Percentiles rank a stretch among this genome's conserved stretches.
These are phyloP conservation scores for Scedosporium boydii DNA, from an alignment of 2,329 filamentous ascomycete genomes.

Conservation along the genomic window DNA sequence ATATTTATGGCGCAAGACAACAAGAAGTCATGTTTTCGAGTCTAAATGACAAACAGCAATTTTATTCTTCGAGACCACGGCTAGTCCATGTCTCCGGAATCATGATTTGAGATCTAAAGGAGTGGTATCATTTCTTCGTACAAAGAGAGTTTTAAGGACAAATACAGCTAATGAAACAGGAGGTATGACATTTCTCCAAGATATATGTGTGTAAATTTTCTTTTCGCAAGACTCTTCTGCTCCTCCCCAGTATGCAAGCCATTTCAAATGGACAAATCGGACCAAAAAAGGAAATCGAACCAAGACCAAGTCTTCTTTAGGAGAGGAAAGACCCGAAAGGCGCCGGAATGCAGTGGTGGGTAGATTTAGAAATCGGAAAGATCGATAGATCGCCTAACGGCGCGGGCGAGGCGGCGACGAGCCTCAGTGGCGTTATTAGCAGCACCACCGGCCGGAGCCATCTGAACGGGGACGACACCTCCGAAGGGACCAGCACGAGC, in stretches of 20 bases:
- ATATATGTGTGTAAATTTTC: not conserved
- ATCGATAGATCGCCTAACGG: not conserved
- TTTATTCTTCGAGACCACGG: not conserved
- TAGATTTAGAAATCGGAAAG: not conserved
- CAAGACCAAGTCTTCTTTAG: not conserved
- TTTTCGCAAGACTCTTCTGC: not conserved
- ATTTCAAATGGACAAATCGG: not conserved
- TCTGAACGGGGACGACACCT: conserved; percentile 48
- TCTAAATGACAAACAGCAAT: not conserved
- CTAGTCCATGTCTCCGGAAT: not conserved
- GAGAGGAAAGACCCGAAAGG: not conserved
- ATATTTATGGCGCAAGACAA: not conserved
- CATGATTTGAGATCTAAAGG: not conserved
- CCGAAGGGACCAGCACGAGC: conserved; percentile 54
- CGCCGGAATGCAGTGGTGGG: not conserved
- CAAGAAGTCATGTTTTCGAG: not conserved
- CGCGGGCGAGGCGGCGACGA: not conserved
- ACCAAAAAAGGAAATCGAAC: not conserved
- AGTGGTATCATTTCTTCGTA: conserved; percentile 4
- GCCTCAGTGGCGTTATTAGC: conserved; percentile 7
- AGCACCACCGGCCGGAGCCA: conserved; percentile 16
- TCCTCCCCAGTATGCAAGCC: not conserved
- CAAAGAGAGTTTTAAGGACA: not conserved
- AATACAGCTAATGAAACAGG: not conserved
- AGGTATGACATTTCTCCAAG: not conserved